Evolutionary conservation across 2,329 filamentous ascomycete species (phyloP).

Genomic region (Chaetothyriales sp.): DNA sequence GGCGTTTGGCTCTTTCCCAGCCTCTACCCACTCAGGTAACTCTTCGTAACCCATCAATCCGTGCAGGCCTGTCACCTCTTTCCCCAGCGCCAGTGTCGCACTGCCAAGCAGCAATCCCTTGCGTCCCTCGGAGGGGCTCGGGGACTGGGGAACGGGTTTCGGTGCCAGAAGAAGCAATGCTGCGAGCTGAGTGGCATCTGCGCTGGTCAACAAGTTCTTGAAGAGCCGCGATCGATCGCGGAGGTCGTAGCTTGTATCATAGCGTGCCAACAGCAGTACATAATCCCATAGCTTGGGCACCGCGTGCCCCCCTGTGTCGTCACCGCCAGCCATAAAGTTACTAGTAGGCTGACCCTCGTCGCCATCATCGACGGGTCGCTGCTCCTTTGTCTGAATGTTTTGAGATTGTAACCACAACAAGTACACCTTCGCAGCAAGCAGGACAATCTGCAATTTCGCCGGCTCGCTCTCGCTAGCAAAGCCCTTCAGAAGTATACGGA

Average conservation of each 20-base stretch:
- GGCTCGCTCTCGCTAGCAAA: slow-evolving; percentile 74
- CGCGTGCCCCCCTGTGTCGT: slow-evolving; percentile 43
- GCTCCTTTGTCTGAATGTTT: slow-evolving; percentile 14
- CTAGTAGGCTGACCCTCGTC: slow-evolving; percentile 16
- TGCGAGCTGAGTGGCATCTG: slow-evolving; percentile 65
- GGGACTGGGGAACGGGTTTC: slow-evolving; percentile 82
- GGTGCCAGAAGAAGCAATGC: slow-evolving; percentile 82
- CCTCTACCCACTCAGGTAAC: slow-evolving; percentile 72
- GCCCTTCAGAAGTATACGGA: slow-evolving; percentile 73
- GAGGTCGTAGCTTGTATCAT: slow-evolving; percentile 89
- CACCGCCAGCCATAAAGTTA: slow-evolving; percentile 17
- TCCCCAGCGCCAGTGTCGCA: slow-evolving; percentile 69
- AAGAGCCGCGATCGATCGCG: slow-evolving; percentile 84
- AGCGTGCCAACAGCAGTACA: slow-evolving; percentile 68
- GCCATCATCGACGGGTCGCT: slow-evolving; percentile 17
- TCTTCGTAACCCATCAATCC: slow-evolving; percentile 65
- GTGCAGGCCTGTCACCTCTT: slow-evolving; percentile 52
- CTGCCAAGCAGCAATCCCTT: slow-evolving; percentile 70
- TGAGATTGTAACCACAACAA: slow-evolving; percentile 57
- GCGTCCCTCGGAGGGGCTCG: slow-evolving; percentile 73
- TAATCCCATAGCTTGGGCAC: slow-evolving; percentile 74
- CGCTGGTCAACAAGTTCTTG: slow-evolving; percentile 65
- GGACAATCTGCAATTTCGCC: slow-evolving; percentile 79
- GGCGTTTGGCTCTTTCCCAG: slow-evolving; percentile 66
- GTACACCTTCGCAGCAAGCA: slow-evolving; percentile 93